Percentiles rank a stretch among this genome's conserved stretches.
These are phyloP conservation scores for Bisporella sp. DNA, from an alignment of 2,329 filamentous ascomycete genomes.

Conservation along the genomic window DNA sequence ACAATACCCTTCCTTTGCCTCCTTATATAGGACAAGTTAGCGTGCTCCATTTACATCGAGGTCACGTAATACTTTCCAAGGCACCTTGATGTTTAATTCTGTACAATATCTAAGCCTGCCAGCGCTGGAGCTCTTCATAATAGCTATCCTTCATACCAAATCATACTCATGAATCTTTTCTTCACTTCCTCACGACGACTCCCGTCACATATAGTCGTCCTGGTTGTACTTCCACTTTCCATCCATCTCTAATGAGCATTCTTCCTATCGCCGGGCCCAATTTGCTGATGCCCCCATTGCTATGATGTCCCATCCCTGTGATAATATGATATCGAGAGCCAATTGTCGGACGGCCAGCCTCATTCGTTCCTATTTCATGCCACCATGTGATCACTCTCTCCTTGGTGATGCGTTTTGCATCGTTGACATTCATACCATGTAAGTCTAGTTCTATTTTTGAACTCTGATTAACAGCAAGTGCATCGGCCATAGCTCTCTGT, in stretches of 20 bases:
- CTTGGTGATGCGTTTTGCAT: slow-evolving; percentile 72
- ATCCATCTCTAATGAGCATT: slow-evolving; percentile 70
- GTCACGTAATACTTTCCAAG: too few relatives aligned
- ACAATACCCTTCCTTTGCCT: too few relatives aligned
- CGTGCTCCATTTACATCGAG: too few relatives aligned
- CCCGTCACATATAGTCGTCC: slow-evolving; percentile 69
- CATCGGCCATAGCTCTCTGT: slow-evolving; percentile 62
- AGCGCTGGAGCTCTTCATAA: too few relatives aligned
- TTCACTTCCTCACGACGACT: slow-evolving; percentile 22
- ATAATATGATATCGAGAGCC: slow-evolving; percentile 62
- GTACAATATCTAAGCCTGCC: too few relatives aligned
- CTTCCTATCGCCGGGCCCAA: slow-evolving; percentile 75
- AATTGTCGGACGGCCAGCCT: slow-evolving; percentile 20
- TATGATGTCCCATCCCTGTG: slow-evolving; percentile 76
- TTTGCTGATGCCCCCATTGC: slow-evolving; percentile 64
- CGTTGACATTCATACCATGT: slow-evolving; percentile 74
- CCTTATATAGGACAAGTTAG: too few relatives aligned
- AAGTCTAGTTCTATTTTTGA: slow-evolving; percentile 59
- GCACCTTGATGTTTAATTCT: too few relatives aligned
- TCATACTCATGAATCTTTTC: background rate
- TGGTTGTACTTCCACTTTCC: slow-evolving; percentile 68
- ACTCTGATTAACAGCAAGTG: slow-evolving; percentile 63
- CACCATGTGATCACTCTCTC: slow-evolving; percentile 69
- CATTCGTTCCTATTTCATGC: slow-evolving; percentile 57
- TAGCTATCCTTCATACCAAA: too few relatives aligned